Evolutionary conservation across 768 basidiomycete species (phyloP), one percentile per base, ranked within the genome.

Genomic region (Phylloporus arenicola): DNA sequence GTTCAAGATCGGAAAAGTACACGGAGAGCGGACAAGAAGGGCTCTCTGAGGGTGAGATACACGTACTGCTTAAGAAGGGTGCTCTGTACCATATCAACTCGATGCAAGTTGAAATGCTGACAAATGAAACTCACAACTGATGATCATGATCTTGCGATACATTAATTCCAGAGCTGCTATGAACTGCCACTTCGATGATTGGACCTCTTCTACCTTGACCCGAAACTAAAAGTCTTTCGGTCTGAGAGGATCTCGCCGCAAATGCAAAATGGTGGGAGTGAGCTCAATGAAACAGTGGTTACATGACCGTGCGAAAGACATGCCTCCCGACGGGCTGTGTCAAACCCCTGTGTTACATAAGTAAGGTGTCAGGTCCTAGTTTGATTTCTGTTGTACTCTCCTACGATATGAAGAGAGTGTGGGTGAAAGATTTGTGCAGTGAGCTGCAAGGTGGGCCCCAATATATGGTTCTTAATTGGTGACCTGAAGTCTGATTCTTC

Each of bases 51-150:
- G 39, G 19, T 17, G 22, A 40, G 25, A n/a, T 16, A 34, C 6
- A 6, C 1, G 17, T 24, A 34, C 43, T 3, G 34, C 45, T 55
- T 61, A 52, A 53, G n/a, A 46, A 37, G 14, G 34, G 47, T 13
- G 16, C 11, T 29, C 6, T 52, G 50, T 56, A 37, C 45, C 35
- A 8, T 41, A 41, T 42, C 47, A 38, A 49, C 42, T 29, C n/a
- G 41, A 37, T 43, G 12, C 34, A 25, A 6, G 31, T 42, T 27
- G 17, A 37, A 43, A 37, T 34, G 13, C 30, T 16, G 22, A 25
- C 40, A 24, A 9, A 25, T 27, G 34, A 35, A 25, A 16, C 6
- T 7, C 14, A 30, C 20, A 24, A 8, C 7, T 24, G 24, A 17
- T 25, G 34, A 35, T 22, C 31, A 8, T 38, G 35, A 35, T 30